Evolutionary conservation across 768 basidiomycete species (phyloP).

Genomic region (Boletus rex-veris): DNA sequence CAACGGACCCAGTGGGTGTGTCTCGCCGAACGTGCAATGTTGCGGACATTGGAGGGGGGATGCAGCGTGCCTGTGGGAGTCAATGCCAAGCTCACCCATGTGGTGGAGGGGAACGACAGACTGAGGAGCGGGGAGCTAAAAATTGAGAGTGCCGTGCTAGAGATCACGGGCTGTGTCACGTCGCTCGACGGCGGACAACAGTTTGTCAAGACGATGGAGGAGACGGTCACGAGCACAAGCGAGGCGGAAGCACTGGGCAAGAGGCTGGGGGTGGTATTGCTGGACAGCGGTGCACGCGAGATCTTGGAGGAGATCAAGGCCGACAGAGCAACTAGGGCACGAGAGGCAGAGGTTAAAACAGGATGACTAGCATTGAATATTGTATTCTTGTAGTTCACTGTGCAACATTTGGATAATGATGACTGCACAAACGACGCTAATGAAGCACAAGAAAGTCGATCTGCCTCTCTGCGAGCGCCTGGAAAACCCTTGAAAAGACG

Average conservation of each 20-base stretch:
- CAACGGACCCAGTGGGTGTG: constrained; percentile 74
- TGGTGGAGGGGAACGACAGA: constrained; percentile 30
- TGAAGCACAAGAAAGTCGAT: constrained; percentile 34
- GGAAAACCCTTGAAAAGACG: constrained; percentile 38
- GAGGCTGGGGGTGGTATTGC: constrained; percentile 59
- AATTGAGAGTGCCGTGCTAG: constrained; percentile 42
- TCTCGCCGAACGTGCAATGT: constrained; percentile 81
- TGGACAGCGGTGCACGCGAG: constrained; percentile 66
- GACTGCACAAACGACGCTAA: constrained; percentile 12
- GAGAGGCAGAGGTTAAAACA: constrained; percentile 34
- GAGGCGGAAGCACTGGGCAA: constrained; percentile 72
- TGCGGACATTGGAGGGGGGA: constrained; percentile 91
- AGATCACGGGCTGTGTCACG: constrained; percentile 80
- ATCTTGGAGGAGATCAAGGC: constrained; percentile 83
- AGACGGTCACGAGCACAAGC: constrained; percentile 45
- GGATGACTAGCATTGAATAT: background rate
- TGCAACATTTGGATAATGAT: constrained; percentile 4
- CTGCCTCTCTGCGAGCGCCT: constrained; percentile 74
- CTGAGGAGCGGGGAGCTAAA: constrained; percentile 30
- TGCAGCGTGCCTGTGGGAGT: constrained; percentile 97
- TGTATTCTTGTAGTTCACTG: constrained; percentile 28
- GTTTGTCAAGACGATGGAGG: constrained; percentile 60
- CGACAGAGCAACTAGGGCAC: constrained; percentile 53
- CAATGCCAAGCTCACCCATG: constrained; percentile 43
- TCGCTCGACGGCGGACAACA: constrained; percentile 70